Evolutionary conservation across 345 rosid species (phyloP).

Genomic region (Populus alba): DNA sequence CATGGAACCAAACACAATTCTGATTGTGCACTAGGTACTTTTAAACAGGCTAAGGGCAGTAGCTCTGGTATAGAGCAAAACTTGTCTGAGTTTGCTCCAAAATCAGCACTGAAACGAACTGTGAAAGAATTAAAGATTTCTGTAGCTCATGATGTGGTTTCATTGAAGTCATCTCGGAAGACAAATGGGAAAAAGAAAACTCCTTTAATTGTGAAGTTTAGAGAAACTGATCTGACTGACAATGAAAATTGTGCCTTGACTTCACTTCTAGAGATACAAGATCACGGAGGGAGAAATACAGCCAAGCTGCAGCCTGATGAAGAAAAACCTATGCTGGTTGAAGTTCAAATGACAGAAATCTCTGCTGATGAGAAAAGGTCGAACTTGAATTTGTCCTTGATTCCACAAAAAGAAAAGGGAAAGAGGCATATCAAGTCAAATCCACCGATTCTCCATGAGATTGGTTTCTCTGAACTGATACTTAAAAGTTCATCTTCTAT

Average conservation of each 20-base stretch:
- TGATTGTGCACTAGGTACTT: background rate
- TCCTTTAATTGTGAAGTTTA: constrained; percentile 5
- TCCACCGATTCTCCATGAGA: constrained; percentile 17
- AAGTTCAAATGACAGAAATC: constrained; percentile 27
- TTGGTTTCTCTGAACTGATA: constrained; percentile 12
- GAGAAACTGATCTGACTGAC: constrained; percentile 25
- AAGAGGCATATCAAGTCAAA: constrained; percentile 28
- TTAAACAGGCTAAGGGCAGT: background rate
- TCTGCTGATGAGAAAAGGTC: constrained; percentile 23
- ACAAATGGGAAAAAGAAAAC: constrained; percentile 31
- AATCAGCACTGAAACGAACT: constrained; percentile 11
- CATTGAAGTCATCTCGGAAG: constrained; percentile 20
- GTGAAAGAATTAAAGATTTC: constrained; percentile 21
- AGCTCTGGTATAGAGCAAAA: constrained; percentile 22
- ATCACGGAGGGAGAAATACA: constrained; percentile 26
- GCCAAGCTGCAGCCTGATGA: constrained; percentile 18
- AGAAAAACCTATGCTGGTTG: constrained; percentile 15
- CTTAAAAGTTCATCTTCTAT: constrained; percentile 19
- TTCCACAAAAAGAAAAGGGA: constrained; percentile 25
- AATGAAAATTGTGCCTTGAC: constrained; percentile 40
- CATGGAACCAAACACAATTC: background rate
- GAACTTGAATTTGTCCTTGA: constrained; percentile 20
- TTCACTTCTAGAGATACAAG: constrained; percentile 36
- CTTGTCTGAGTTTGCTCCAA: constrained; percentile 24
- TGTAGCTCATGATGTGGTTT: constrained; percentile 7